These are phyloP conservation scores for Gonapodya prolifera DNA, from an alignment of 192 early-diverging fungal genomes.

Conservation along the genomic window DNA sequence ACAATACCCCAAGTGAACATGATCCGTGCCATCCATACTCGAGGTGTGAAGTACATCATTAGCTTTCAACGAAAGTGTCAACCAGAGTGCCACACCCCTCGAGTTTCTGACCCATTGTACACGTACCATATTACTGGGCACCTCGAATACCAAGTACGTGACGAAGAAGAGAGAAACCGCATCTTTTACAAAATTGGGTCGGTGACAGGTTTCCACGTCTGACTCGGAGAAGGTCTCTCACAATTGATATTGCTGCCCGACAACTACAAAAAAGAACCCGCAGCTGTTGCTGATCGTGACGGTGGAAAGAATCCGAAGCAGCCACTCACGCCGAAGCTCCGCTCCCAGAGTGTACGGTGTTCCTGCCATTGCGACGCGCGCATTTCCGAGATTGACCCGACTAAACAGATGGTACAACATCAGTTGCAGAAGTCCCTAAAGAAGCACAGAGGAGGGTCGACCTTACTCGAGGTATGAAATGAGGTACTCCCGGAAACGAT, in stretches of 20 bases:
- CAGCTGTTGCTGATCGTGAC: too few relatives aligned
- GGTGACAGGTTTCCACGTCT: too few relatives aligned
- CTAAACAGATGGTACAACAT: neutral
- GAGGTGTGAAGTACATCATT: neutral
- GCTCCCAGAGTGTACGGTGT: neutral
- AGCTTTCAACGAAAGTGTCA: too few relatives aligned
- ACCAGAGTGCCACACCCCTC: too few relatives aligned
- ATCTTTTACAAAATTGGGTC: neutral
- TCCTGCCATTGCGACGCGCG: neutral
- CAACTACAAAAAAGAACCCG: too few relatives aligned
- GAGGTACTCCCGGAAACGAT: neutral
- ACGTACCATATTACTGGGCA: neutral
- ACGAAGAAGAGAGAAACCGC: neutral
- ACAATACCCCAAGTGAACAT: neutral
- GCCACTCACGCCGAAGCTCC: neutral
- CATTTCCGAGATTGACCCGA: neutral
- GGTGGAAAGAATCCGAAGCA: neutral
- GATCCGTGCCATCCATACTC: neutral
- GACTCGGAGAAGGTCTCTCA: too few relatives aligned
- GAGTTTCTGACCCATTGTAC: too few relatives aligned
- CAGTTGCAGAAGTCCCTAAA: neutral
- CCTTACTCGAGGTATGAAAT: neutral
- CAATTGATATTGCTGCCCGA: too few relatives aligned
- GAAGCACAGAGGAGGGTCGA: neutral
- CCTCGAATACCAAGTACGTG: neutral